These are phyloP conservation scores for Zasmidium angulare DNA, from an alignment of 2,329 filamentous ascomycete genomes.

Conservation along the genomic window DNA sequence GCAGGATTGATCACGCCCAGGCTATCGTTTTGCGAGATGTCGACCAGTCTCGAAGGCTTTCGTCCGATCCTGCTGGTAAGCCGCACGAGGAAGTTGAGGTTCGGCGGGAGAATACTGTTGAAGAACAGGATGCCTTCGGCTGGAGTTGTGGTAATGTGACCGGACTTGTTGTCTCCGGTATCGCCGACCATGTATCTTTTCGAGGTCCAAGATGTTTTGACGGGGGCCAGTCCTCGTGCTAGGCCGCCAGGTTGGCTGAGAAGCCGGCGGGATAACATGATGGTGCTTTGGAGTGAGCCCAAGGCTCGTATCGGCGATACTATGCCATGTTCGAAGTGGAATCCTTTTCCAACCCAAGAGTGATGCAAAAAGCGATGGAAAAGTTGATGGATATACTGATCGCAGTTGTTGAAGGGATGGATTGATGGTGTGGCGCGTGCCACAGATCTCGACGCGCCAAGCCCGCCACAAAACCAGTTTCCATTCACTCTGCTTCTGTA, in stretches of 20 bases:
- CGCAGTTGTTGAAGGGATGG: background rate
- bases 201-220: background rate
- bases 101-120: slow-evolving; percentile 85
- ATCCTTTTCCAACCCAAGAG: background rate
- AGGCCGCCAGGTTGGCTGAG: background rate
- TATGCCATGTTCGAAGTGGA: background rate
- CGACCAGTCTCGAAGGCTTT: slow-evolving; percentile 7
- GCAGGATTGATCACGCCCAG: slow-evolving; percentile 55
- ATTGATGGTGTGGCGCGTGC: background rate
- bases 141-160: slow-evolving; percentile 73
- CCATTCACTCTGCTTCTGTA: background rate
- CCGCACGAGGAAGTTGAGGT: slow-evolving; percentile 63
- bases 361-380: background rate
- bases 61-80: slow-evolving; percentile 48
- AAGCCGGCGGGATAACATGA: background rate
- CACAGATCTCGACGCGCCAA: background rate
- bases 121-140: slow-evolving; percentile 88
- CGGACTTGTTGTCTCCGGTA: slow-evolving; percentile 59
- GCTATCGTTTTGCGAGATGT: slow-evolving; percentile 14
- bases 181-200: slow-evolving; percentile 20
- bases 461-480: background rate
- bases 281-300: background rate
- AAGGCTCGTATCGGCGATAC: background rate
- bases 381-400: background rate
- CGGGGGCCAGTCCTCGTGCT: background rate